Base-by-base conservation (phyloP, 1,284 basidiomycete species). In the Sanguinoderma infundibulare region DNA sequence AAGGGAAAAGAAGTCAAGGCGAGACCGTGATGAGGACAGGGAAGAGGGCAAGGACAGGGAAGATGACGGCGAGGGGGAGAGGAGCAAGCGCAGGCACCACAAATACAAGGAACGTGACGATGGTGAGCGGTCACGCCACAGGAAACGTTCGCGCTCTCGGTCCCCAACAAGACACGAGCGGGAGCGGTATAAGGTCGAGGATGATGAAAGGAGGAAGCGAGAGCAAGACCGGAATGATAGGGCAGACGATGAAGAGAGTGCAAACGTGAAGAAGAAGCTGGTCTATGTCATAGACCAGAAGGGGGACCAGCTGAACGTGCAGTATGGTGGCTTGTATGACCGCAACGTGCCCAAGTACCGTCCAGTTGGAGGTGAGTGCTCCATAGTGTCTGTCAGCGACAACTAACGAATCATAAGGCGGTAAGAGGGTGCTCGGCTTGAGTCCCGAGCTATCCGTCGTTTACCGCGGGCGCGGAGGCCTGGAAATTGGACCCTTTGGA, bases 261-360 rank as follows among this genome's bases (percentile, higher is more conserved):
- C 53, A 0, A 62, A 34, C 46, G 50, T 39, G 44, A 62, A 32
- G 49, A 55, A 69, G 30, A 65, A 58, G 28, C 64, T 72, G 35
- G 62, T 83, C 14, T 91, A 85, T 77, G 90, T 84, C 70, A 83
- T 84, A 5, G 91, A 94, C 71, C 79, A 83, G 53, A 87, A 83
- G 66, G 91, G 91, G 0, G 92, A 94, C 70, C 68, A 76, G 49
- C 75, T 87, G 61, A 94, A 90, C 69, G 72, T 91, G 30, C 82
- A 81, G 38, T 93, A 90, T 69, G 92, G 90, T n/a, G 78, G 85
- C 2, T 68, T 90, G 38, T 79, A 92, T 69, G 72, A 82, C 17
- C 82, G 85, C 35, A 84, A 90, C 65, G 75, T 94, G 35, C 91
- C 92, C 8, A 87, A 82, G 71, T 91, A 93, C 70, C 78, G 78